phyloP scores from a whole-genome alignment of 1,139 yeast species.

The Saccharomyces hybrid region DNA sequence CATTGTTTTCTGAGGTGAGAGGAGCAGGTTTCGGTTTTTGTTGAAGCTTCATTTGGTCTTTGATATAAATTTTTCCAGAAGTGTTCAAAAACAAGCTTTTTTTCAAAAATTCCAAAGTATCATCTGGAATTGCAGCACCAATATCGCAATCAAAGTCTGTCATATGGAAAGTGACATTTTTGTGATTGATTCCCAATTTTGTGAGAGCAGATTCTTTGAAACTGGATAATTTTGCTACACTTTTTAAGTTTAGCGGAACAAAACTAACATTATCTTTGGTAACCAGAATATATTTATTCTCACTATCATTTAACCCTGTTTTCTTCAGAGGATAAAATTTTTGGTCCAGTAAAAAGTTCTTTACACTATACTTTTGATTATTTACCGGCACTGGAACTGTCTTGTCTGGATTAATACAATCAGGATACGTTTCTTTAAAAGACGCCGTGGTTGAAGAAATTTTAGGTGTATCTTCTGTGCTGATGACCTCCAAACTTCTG shows the following conservation, averaged over 20 bases:
- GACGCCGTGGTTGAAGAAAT: neutral
- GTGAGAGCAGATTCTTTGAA: slow-evolving; percentile 38
- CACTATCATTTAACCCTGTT: slow-evolving; percentile 4
- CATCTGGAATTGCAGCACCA: slow-evolving; percentile 53
- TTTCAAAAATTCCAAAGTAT: slow-evolving; percentile 40
- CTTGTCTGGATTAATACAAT: neutral
- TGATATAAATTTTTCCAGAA: slow-evolving; percentile 39
- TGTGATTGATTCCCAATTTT: slow-evolving; percentile 37
- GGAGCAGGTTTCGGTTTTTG: slow-evolving; percentile 12
- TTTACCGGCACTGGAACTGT: neutral
- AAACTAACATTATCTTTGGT: slow-evolving; percentile 54
- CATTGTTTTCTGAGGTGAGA: slow-evolving; percentile 10
- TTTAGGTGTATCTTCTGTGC: slow-evolving; percentile 1
- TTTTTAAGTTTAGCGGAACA: slow-evolving; percentile 38
- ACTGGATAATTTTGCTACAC: slow-evolving; percentile 29
- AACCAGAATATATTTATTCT: slow-evolving; percentile 38
- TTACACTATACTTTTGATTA: neutral
- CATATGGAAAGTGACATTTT: slow-evolving; percentile 48
- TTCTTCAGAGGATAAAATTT: slow-evolving; percentile 33
- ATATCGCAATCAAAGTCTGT: slow-evolving; percentile 62
- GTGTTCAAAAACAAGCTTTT: slow-evolving; percentile 32
- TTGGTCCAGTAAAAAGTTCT: slow-evolving; percentile 25
- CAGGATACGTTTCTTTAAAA: neutral
- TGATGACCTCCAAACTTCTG: slow-evolving; percentile 5
- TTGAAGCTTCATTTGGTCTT: slow-evolving; percentile 31